Evolutionary conservation across 2,329 filamentous ascomycete species (phyloP), one percentile per base, ranked within the genome.

Genomic region (Monilinia vaccinii-corymbosi): DNA sequence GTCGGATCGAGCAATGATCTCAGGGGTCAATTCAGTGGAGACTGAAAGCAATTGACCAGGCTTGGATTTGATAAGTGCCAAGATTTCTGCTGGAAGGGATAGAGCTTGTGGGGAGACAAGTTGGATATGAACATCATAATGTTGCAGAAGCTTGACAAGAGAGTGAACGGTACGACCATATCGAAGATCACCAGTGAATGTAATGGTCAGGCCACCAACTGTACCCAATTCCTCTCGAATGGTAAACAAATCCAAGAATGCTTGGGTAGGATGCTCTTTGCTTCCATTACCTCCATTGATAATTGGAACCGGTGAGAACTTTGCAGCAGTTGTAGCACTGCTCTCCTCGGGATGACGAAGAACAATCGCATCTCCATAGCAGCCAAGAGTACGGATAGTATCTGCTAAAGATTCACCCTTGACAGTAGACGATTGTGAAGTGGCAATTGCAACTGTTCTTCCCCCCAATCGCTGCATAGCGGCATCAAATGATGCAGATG

Each of bases 401-500:
- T 99, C 94, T 71, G 94, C 90, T 21, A 99, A 83, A 4, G 87
- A 86, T 78, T 99, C 94, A 46, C 94, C 94, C 81, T 99, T 99
- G 75, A 92, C 83, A 4, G 92, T 92, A 16, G 90, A 96, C 2
- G 93, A 97, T 67, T 89, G 84, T 7, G 86, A 82, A 3, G 93
- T 95, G 45, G 91, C 80, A 71, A 97, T 86, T 56, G 86, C 81
- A 58, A 99, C 82, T 3, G 88, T 93, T 52, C 91, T 84, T 51
- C 94, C 94, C 67, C 94, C 94, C 6, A 99, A 86, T 56, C 95
- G 88, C 79, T 99, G 95, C 94, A 99, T 99, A 46, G 94, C 94
- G 60, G 93, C 89, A 72, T 99, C 94, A 69, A 99, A 99, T 4
- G 94, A 99, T 42, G 89, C 85, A 14, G 93, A 97, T 6, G 94